These are phyloP conservation scores for Tricholoma terreum DNA, from an alignment of 768 basidiomycete genomes.

Conservation along the genomic window DNA sequence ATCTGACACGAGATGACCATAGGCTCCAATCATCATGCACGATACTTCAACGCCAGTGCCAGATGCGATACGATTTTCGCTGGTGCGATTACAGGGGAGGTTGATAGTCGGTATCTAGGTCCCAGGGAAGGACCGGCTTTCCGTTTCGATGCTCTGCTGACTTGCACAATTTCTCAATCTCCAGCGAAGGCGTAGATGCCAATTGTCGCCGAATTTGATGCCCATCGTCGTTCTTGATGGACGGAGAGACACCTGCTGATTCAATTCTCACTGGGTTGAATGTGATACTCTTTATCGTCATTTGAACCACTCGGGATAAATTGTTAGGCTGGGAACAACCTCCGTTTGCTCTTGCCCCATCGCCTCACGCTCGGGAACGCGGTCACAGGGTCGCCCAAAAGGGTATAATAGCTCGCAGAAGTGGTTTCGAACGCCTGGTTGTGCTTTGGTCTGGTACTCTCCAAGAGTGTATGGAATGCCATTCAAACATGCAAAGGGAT, in stretches of 20 bases:
- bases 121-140: neutral
- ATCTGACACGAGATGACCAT: neutral
- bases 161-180: neutral
- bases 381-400: neutral
- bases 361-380: neutral
- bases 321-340: neutral
- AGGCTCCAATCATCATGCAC: neutral
- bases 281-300: neutral
- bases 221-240: neutral
- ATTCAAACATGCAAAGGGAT: neutral
- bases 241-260: neutral
- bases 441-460: neutral
- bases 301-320: neutral
- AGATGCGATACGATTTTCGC: neutral
- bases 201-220: neutral
- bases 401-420: neutral
- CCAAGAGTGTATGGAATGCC: neutral
- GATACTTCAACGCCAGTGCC: neutral
- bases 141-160: neutral
- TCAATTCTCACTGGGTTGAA: neutral
- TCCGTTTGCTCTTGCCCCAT: neutral
- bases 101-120: neutral
- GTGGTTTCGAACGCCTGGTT: neutral
- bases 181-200: neutral
- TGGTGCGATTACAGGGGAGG: neutral